Evolutionary conservation across 176 grass and related monocot genomes (phyloP), one percentile per base, ranked within the genome.

Genomic region (Avena eriantha): DNA sequence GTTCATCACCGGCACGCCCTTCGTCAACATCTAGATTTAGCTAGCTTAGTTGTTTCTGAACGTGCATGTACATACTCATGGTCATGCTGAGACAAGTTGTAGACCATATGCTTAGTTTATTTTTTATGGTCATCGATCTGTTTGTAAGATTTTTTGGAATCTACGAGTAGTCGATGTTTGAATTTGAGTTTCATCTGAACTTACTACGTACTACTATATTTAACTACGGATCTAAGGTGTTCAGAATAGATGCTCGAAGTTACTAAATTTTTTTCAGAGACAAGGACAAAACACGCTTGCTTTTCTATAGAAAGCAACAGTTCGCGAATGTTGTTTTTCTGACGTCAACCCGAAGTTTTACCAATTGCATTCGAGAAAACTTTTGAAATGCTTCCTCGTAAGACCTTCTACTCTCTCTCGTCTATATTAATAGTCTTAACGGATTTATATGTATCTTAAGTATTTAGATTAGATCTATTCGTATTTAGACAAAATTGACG

Each of bases 1-100:
- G 91, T 98, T 78, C 87, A 43, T 98, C 51, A 95, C 92, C 75
- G 95, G 95, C 56, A 69, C 87, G 7, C 93, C 95, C 8, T 64
- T 98, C 19, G 67, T 97, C 89, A 84, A 89, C 64, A 66, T 60
- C 50, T 88, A 23, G 45, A 76, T 22, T 15, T 41, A 33, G 51
- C 24, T 58, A 73, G 51, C 17, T 13, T 31, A 45, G 35, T 56
- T 15, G 33, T 31, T 69, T 23, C 5, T 1, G 22, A n/a, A 60
- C 22, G 58, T 70, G 49, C 65, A 23, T 69, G 63, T 69, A 24
- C 80, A 17, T 70, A 76, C 33, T 76, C 22, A 29, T 50, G 22
- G 46, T 51, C 72, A 75, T 31, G 72, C 46, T 31, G 23, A 76
- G 73, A 58, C 61, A 65, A 65, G 60, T 64, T 65, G 61, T 65